These are phyloP conservation scores for Globisporangium recalcitrans DNA, from an alignment of 352 stramenopile species.

Conservation along the genomic window DNA sequence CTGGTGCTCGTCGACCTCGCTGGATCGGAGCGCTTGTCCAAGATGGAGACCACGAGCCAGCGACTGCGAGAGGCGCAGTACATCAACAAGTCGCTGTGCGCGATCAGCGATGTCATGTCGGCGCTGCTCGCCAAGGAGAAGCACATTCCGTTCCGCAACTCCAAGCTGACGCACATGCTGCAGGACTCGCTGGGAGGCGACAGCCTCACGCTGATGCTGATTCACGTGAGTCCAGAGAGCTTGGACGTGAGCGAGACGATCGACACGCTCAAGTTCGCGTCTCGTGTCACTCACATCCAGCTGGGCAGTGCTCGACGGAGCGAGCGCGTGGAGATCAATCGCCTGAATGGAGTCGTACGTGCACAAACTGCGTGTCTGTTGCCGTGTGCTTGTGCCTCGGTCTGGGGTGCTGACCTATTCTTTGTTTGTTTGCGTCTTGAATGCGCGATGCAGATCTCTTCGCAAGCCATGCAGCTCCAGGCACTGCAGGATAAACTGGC, in stretches of 20 bases:
- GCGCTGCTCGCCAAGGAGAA: constrained; percentile 72
- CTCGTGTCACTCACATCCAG: constrained; percentile 44
- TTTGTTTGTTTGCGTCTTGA: not conserved
- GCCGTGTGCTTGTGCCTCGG: not conserved
- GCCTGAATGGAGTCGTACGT: constrained; percentile 58
- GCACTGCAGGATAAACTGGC: constrained; percentile 62
- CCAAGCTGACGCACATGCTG: constrained; percentile 81
- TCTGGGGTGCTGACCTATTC: not conserved
- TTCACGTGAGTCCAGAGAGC: constrained; percentile 54
- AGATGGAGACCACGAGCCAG: constrained; percentile 32
- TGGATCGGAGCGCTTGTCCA: constrained; percentile 64
- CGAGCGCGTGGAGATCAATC: constrained; percentile 56
- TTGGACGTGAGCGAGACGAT: constrained; percentile 62
- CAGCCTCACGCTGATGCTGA: constrained; percentile 49
- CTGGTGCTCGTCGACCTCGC: constrained; percentile 76
- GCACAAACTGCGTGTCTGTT: not conserved
- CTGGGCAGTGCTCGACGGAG: constrained; percentile 31
- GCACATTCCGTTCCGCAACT: constrained; percentile 80
- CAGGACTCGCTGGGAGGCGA: constrained; percentile 60
- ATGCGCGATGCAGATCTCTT: constrained; percentile 36
- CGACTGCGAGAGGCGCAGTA: constrained; percentile 64
- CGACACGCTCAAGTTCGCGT: constrained; percentile 76
- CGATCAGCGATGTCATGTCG: constrained; percentile 65
- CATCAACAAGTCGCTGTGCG: constrained; percentile 79
- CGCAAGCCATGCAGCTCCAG: constrained; percentile 61